phyloP scores from a whole-genome alignment of 176 grass and related monocot genomes.

The Rhipidocladum racemiflorum region DNA sequence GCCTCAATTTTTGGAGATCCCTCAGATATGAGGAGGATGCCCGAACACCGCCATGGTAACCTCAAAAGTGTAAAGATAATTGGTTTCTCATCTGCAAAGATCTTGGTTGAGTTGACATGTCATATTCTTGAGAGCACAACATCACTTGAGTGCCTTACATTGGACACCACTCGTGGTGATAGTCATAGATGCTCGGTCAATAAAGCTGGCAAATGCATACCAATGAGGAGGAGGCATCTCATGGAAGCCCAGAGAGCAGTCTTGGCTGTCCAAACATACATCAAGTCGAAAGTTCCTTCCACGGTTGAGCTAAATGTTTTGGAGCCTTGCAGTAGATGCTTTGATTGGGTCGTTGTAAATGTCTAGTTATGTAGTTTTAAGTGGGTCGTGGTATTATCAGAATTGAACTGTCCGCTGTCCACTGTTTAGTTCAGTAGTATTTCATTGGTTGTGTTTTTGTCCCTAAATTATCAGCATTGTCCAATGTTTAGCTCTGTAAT shows the following conservation, averaged over 20 bases:
- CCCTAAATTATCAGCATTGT: too few relatives aligned
- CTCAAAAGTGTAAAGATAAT: background rate
- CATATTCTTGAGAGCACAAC: background rate
- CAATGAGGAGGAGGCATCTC: too few relatives aligned
- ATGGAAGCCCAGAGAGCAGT: background rate
- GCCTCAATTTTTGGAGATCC: background rate
- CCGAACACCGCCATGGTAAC: background rate
- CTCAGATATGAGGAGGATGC: background rate
- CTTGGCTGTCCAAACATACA: background rate
- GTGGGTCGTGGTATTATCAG: too few relatives aligned
- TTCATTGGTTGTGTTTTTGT: too few relatives aligned
- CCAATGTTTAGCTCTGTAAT: too few relatives aligned
- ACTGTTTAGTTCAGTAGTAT: too few relatives aligned
- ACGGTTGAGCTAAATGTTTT: too few relatives aligned
- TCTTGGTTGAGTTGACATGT: conserved; percentile 13
- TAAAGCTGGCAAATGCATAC: too few relatives aligned
- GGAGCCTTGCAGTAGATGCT: too few relatives aligned
- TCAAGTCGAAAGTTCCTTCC: background rate
- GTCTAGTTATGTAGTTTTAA: too few relatives aligned
- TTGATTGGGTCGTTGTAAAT: too few relatives aligned
- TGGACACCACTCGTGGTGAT: background rate
- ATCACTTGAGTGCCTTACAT: background rate
- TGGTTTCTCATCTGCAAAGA: conserved; percentile 1
- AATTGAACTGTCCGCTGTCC: too few relatives aligned
- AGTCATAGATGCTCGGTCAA: background rate